Percentiles rank a stretch among this genome's conserved stretches.
Conservation (phyloP, 495 filamentous ascomycete genomes). For the Penicillium tannophilum region DNA sequence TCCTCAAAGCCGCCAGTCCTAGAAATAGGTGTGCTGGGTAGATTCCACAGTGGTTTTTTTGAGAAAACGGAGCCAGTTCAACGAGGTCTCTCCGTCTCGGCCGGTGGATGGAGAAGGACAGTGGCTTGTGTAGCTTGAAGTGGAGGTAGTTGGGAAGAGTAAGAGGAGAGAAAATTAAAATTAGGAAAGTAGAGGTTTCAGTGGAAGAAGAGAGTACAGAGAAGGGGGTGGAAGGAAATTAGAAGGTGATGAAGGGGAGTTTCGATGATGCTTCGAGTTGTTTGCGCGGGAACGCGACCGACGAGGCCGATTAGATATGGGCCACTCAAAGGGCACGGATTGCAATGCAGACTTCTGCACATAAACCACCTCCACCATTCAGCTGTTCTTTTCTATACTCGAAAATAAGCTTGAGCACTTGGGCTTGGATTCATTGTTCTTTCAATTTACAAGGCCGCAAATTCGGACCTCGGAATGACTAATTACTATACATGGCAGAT, state of each 20-base stretch:
- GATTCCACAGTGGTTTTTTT: slow-evolving; percentile 8
- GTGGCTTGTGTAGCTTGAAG: slow-evolving; percentile 2
- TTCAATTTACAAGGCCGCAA: neutral
- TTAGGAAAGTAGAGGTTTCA: neutral
- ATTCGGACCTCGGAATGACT: too few species aligned
- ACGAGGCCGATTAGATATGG: slow-evolving; percentile 16
- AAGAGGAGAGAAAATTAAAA: neutral
- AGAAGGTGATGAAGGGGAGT: slow-evolving; percentile 13
- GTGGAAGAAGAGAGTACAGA: slow-evolving; percentile 5
- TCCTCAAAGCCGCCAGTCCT: slow-evolving; percentile 11
- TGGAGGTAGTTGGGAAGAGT: neutral
- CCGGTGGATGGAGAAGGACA: slow-evolving; percentile 3
- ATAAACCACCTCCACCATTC: neutral
- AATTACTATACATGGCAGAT: neutral
- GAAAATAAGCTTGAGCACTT: too few species aligned
- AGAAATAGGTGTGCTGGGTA: slow-evolving; percentile 1
- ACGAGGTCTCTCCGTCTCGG: slow-evolving; percentile 15
- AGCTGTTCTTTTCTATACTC: too few species aligned
- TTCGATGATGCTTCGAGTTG: slow-evolving; percentile 38
- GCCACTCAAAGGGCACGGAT: slow-evolving; percentile 13
- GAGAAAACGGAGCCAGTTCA: slow-evolving; percentile 13
- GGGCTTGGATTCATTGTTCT: neutral
- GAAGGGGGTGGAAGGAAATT: neutral
- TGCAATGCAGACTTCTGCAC: neutral
- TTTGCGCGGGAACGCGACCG: slow-evolving; percentile 38